Conservation (phyloP, 1,284 basidiomycete genomes). For the Cutaneotrichosporon sp. region DNA sequence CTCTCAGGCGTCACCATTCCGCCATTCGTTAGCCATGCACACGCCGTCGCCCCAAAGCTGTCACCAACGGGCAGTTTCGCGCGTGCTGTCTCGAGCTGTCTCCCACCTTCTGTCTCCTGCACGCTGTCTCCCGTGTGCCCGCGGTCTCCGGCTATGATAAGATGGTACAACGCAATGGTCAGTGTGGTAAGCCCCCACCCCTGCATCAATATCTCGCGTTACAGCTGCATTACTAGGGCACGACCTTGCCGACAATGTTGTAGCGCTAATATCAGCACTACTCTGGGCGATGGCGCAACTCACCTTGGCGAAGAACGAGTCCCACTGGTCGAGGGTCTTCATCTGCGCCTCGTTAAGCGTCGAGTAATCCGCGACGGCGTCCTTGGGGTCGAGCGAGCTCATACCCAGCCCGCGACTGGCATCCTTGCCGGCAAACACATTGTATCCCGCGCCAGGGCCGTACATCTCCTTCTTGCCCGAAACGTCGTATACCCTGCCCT, state of each 20-base stretch:
- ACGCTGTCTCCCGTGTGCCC: no score
- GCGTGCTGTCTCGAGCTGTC: no score
- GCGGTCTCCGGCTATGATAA: no score
- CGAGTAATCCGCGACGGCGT: slow-evolving; percentile 85
- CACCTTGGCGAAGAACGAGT: slow-evolving; percentile 65
- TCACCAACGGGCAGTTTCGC: no score
- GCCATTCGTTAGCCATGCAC: no score
- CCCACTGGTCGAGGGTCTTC: slow-evolving; percentile 88
- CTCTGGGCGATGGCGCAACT: slow-evolving; percentile 7
- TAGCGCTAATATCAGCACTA: slow-evolving; percentile 57
- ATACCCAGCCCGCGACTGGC: slow-evolving; percentile 68
- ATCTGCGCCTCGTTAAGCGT: slow-evolving; percentile 65
- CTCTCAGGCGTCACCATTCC: no score
- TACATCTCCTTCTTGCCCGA: slow-evolving; percentile 48
- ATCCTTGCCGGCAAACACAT: slow-evolving; percentile 73
- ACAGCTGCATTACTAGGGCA: slow-evolving; percentile 36
- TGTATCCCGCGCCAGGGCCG: slow-evolving; percentile 48
- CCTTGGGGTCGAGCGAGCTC: slow-evolving; percentile 78
- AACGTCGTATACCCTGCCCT: slow-evolving; percentile 50
- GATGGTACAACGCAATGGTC: no score
- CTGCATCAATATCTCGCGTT: no score
- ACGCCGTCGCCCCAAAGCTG: no score
- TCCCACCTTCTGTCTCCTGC: no score
- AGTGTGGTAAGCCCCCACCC: no score
- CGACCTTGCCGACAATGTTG: slow-evolving; percentile 68